Conservation (phyloP, 176 grass and related monocot genomes). For the Otatea glauca region DNA sequence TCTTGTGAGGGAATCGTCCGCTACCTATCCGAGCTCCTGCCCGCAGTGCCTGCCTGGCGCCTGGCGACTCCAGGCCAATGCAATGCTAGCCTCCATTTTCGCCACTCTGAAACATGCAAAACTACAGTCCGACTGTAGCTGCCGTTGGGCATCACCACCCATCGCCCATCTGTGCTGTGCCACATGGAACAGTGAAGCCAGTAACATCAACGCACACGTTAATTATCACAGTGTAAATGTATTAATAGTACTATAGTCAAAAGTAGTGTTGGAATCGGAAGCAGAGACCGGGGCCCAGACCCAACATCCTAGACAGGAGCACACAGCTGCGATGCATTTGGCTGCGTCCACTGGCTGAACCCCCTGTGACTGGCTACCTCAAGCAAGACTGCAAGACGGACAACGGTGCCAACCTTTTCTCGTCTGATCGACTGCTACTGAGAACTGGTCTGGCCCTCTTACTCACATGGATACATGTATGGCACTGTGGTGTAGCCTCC, state of each 20-base stretch:
- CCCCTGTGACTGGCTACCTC: background rate
- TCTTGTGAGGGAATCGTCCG: conserved; percentile 25
- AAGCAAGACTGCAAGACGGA: background rate
- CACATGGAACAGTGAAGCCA: background rate
- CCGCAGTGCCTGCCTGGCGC: background rate
- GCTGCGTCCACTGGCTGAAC: background rate
- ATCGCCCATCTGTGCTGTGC: background rate
- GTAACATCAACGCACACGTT: background rate
- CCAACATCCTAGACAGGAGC: background rate
- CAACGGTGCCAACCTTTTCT: background rate
- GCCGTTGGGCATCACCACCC: no score
- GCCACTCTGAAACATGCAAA: background rate
- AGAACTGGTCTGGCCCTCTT: background rate
- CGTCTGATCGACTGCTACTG: background rate
- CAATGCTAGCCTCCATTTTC: no score
- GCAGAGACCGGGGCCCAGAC: background rate
- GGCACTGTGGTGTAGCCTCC: background rate
- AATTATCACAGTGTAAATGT: background rate
- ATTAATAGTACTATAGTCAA: background rate
- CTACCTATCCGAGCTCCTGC: background rate
- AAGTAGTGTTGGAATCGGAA: background rate
- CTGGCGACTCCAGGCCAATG: background rate
- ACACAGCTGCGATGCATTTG: background rate
- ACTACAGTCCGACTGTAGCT: background rate
- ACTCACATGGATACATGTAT: background rate